phyloP scores from a whole-genome alignment of 2,329 filamentous ascomycete genomes.

The Tympanopsis confertula region DNA sequence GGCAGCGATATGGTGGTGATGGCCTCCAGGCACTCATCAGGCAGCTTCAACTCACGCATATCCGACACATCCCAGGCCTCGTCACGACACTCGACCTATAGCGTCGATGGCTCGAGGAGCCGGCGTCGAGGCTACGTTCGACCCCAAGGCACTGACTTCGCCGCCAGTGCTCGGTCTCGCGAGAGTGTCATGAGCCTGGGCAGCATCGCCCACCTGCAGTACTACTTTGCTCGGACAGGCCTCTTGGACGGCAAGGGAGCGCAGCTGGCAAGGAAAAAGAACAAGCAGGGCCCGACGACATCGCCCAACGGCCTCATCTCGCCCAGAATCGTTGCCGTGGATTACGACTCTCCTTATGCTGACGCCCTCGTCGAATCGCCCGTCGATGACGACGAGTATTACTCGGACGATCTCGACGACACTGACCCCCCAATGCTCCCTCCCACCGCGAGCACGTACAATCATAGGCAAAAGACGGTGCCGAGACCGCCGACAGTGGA shows the following conservation, averaged over 20 bases:
- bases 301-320: slow-evolving; percentile 37
- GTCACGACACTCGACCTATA: slow-evolving; percentile 34
- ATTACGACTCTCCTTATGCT: slow-evolving; percentile 47
- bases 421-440: slow-evolving; percentile 73
- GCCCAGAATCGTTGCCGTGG: slow-evolving; percentile 29
- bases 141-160: slow-evolving; percentile 78
- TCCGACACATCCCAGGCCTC: slow-evolving; percentile 28
- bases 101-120: slow-evolving; percentile 22
- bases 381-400: slow-evolving; percentile 31
- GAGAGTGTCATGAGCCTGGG: slow-evolving; percentile 94
- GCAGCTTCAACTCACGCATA: slow-evolving; percentile 34
- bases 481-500: slow-evolving; percentile 74
- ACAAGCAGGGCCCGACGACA: slow-evolving; percentile 31
- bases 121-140: slow-evolving; percentile 74
- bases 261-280: slow-evolving; percentile 65
- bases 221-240: slow-evolving; percentile 93
- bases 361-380: slow-evolving; percentile 33
- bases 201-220: slow-evolving; percentile 93
- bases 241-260: slow-evolving; percentile 87
- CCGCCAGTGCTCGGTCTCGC: slow-evolving; percentile 75
- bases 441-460: slow-evolving; percentile 95
- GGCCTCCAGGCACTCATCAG: slow-evolving; percentile 51
- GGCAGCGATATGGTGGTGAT: slow-evolving; percentile 41
- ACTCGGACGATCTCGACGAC: slow-evolving; percentile 50
- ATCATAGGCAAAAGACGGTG: slow-evolving; percentile 68